Evolutionary conservation across 2,329 filamentous ascomycete genomes (phyloP), one percentile per base, ranked within the genome.

Genomic region (Aspergillus tamarii): DNA sequence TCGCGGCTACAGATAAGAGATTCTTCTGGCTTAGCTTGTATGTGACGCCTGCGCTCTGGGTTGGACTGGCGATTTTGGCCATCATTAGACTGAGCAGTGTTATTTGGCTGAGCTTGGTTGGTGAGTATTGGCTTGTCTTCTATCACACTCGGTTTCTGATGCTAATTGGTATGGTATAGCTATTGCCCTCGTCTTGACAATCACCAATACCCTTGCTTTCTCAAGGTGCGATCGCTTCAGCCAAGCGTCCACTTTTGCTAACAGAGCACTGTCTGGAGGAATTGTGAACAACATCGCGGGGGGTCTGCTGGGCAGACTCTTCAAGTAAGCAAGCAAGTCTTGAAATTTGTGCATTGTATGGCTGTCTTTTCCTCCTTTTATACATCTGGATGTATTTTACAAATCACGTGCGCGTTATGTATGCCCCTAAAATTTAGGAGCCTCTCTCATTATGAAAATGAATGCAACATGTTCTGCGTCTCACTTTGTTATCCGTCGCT

Each of bases 211-310:
- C 1, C 72, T 84, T 45, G 82, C 82, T 7, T 84, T 84, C 71
- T 84, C 82, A 10, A 76, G 82, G 21, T 84, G 82, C 64, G 82
- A 84, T 67, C 80, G 80, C 59, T 84, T 84, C 69, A 82, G 82
- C 64, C 82, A 89, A 69, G 88, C 88, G 12, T 86, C 85, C 43
- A 85, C 80, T 57, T 84, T 85, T 66, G 85, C 86, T 8, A 86
- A 83, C 52, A 82, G 81, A 46, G 85, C 85, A 6, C 77, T 88
- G 59, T 80, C 82, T 9, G 85, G 85, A 52, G 82, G 84, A 3
- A 77, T 87, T 61, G 84, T 84, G 61, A 82, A 82, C 69, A 86
- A 83, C 69, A 69, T 87, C 66, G 85, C 85, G 10, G 81, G 84
- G 45, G 84, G 84, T 30, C 77, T 87, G 78, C 77, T 87, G 65